Base-by-base conservation (phyloP, 306 rosid species). In the Ormosia semicastrata region DNA sequence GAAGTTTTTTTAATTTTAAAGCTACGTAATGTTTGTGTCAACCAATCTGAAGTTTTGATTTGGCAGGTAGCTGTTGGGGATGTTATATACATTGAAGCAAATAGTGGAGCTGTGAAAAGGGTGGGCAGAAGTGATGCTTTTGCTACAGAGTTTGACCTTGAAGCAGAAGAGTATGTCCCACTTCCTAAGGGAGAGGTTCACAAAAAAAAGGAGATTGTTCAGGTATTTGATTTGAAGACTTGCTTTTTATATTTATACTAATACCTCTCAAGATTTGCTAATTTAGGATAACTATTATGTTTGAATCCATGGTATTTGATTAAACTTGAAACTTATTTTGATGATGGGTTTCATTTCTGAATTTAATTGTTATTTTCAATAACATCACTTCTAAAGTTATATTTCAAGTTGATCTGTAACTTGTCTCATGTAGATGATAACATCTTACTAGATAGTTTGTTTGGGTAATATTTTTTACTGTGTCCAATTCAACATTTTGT, bases 101-200 rank as follows among this genome's bases (percentile, higher is more conserved):
- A 95, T 87, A 95, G 99, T 62, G 99, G 99, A 72, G 98, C 99
- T 71, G 99, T 95, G 30, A 95, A 90, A 87, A 91, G 98, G 81
- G 99, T 95, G 12, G 99, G 99, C 13, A 88, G 99, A 83, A 93
- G 99, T 88, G 99, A 93, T 81, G 97, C 99, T 79, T 95, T 89
- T 88, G 99, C 99, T 66, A 90, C 99, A 5, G 98, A 95, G 83
- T 95, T 93, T 80, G 99, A 95, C 88, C 97, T 95, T 72, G 99
- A 95, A 81, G 99, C 99, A 41, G 99, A 95, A 77, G 99, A 95
- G 82, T 95, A 95, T 79, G 98, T 95, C 73, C 98, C 99, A 57
- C 98, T 95, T 86, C 98, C 99, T 39, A 95, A 95, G 89, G 99
- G 99, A 64, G 99, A 95, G 89, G 99, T 95, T 86, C 99, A 95